A percentile compares a stretch with the other conserved stretches of the same genome.
Evolutionary conservation across 192 early-diverging fungal genomes (phyloP).

Genomic region (Coemansia sp.): DNA sequence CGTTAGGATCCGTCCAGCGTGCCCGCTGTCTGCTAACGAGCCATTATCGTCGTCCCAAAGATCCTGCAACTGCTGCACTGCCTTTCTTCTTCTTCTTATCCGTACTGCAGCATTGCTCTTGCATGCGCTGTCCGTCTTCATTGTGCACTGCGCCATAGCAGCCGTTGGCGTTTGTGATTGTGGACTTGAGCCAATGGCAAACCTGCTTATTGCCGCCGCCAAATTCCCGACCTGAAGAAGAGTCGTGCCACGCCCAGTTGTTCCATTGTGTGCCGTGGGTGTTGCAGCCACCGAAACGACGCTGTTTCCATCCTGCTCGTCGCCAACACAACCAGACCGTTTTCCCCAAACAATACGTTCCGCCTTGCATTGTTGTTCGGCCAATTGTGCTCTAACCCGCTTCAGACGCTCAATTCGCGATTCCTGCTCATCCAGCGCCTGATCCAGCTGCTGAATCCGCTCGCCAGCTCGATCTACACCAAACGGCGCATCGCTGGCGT

Average conservation of each 20-base stretch:
- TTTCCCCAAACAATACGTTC: conserved; percentile 2
- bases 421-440: conserved; percentile 9
- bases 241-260: neutral
- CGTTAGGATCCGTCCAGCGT: neutral
- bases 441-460: conserved; percentile 12
- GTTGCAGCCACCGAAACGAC: neutral
- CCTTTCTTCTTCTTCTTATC: neutral
- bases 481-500: neutral
- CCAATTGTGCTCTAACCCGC: conserved; percentile 28
- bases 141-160: neutral
- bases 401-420: conserved; percentile 26
- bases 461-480: neutral
- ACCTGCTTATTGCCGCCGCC: conserved; percentile 6
- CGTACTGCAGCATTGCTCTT: neutral
- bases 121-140: neutral
- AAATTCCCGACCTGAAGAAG: neutral
- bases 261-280: neutral
- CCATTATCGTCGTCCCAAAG: conserved; percentile 1
- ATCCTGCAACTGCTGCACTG: neutral
- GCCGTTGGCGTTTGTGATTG: neutral
- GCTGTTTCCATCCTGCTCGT: neutral
- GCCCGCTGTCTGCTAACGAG: neutral
- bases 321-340: neutral
- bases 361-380: conserved; percentile 22
- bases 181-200: conserved; percentile 2